phyloP scores from a whole-genome alignment of 163 green algal genomes.

The Prototheca cutis region DNA sequence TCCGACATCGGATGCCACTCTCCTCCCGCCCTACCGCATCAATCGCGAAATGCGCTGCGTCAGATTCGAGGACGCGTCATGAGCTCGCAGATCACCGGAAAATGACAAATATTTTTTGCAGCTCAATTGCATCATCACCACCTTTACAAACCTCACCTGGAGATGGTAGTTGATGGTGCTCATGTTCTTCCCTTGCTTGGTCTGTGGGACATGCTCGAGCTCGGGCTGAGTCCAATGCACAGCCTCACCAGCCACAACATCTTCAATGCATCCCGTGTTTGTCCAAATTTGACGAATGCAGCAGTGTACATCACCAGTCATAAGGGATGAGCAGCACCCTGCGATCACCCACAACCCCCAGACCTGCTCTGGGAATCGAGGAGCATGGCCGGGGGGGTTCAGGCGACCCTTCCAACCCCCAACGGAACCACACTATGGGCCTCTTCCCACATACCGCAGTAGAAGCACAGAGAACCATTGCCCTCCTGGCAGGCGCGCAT shows the following conservation, averaged over 20 bases:
- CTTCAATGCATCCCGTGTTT: background rate
- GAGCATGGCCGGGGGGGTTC: too few species aligned
- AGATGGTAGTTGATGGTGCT: slow-evolving; percentile 30
- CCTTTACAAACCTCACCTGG: background rate
- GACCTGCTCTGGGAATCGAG: too few species aligned
- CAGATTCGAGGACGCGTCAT: background rate
- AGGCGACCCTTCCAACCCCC: background rate
- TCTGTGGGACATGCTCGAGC: slow-evolving; percentile 10
- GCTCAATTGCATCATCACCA: too few species aligned
- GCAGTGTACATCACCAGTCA: background rate
- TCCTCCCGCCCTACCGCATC: slow-evolving; percentile 14
- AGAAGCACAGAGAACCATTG: slow-evolving; percentile 13
- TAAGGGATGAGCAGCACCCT: background rate
- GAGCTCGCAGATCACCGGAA: too few species aligned
- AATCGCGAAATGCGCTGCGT: slow-evolving; percentile 19
- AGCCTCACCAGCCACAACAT: too few species aligned
- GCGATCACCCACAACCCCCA: too few species aligned
- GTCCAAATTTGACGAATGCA: background rate
- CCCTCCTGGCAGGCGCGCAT: slow-evolving; percentile 10
- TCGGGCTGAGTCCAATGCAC: too few species aligned
- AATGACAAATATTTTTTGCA: too few species aligned
- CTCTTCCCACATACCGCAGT: slow-evolving; percentile 10
- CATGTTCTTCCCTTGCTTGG: slow-evolving; percentile 4
- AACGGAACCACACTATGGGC: background rate
- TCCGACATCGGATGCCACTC: too few species aligned